Base-by-base conservation (phyloP, 805 yeast species). In the Myxozyma neotropica region DNA sequence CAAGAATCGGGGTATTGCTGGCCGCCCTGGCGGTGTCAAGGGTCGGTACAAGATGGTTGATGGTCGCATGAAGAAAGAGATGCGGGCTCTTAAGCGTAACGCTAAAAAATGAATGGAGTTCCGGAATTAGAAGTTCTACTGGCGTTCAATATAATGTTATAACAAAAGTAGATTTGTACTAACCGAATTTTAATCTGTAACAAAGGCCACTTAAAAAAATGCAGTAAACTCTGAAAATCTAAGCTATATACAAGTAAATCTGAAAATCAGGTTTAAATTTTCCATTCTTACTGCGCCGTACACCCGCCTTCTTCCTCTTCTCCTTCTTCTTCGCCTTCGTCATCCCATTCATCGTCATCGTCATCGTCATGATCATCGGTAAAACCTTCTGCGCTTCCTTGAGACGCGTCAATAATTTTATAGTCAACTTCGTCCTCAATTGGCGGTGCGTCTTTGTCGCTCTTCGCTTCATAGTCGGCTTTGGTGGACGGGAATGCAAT, bases 21-120 rank as follows among this genome's bases (percentile, higher is more conserved):
- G 99, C 57, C 87, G 99, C 78, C 99, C 99, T 43, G 87, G 84
- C 77, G 99, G 99, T 74, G 84, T 94, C 68, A 90, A 86, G 75
- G 99, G 99, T 77, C 91, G 89, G 74, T 94, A 94, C 79, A 94
- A 89, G 86, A 94, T 94, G 99, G 98, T 94, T 68, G 99, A 94
- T 76, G 98, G 98, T 80, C 89, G 86, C 21, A 80, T 90, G 87
- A 94, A 94, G 88, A 94, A 94, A 74, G 99, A 94, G 77, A 92
- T 88, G 80, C 81, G 99, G 67, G 97, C 98, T 13, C 79, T 93
- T 71, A 86, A 83, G 71, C 85, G 98, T 73, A 89, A 92, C 67
- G 88, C 90, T 26, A 94, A 92, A 33, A 59, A 59, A 21, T 50
- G 21, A 48, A n/a, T 24, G 31, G 42, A 23, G 31, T 19, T 48